Percentiles rank a stretch among this genome's conserved stretches.
Evolutionary conservation across 768 basidiomycete species (phyloP).

Genomic region (Trichaptum fuscoviolaceum): DNA sequence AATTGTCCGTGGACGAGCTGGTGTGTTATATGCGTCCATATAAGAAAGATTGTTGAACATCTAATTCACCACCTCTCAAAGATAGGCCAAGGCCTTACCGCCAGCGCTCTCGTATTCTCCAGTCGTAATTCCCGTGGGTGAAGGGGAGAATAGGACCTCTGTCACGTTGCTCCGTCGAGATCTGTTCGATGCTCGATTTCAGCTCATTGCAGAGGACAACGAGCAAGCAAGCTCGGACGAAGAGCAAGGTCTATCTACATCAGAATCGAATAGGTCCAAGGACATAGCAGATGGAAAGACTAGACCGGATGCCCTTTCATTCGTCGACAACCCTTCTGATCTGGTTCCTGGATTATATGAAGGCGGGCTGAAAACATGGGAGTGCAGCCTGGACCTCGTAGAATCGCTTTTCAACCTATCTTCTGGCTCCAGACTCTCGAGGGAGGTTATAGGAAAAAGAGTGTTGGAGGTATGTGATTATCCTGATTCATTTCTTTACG

Average conservation of each 20-base stretch:
- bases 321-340: constrained; percentile 81
- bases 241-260: not conserved
- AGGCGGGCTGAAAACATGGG: constrained; percentile 97
- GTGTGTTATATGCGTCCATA: not conserved
- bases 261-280: constrained; percentile 11
- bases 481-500: constrained; percentile 7
- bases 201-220: constrained; percentile 63
- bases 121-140: constrained; percentile 42
- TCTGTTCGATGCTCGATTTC: constrained; percentile 94
- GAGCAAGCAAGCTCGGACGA: constrained; percentile 19
- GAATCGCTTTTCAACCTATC: constrained; percentile 46
- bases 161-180: constrained; percentile 66
- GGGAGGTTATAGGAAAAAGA: constrained; percentile 39
- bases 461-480: constrained; percentile 64
- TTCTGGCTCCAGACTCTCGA: constrained; percentile 19
- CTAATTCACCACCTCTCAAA: not conserved
- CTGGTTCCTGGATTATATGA: constrained; percentile 91
- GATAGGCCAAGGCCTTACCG: constrained; percentile 66
- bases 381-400: constrained; percentile 86
- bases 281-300: constrained; percentile 10
- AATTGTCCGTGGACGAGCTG: not conserved
- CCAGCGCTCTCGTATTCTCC: constrained; percentile 77
- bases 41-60: not conserved
- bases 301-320: constrained; percentile 37
- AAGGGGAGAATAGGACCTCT: not conserved